Evolutionary conservation across 2,329 filamentous ascomycete species (phyloP), one percentile per base, ranked within the genome.

Genomic region (Corynespora cassiicola): DNA sequence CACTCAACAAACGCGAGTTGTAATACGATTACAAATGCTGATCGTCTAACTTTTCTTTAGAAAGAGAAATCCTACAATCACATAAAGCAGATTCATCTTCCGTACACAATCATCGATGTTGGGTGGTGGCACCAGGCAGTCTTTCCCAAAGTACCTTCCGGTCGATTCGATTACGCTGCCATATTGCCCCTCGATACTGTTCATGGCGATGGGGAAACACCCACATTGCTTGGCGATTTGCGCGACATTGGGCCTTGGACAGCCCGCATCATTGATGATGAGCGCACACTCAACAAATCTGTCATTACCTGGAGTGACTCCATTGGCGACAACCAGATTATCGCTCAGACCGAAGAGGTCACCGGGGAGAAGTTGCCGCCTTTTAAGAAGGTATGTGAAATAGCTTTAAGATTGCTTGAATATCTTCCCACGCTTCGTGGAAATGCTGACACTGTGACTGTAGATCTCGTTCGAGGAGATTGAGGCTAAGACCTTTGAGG

Each of bases 61-160:
- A n/a, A n/a, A n/a, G n/a, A n/a, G n/a, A n/a, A n/a, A n/a, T n/a
- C n/a, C n/a, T n/a, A n/a, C n/a, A n/a, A n/a, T n/a, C n/a, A n/a
- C n/a, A n/a, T n/a, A n/a, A n/a, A n/a, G 31, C 14, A 34, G 1
- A 12, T 31, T 9, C 60, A 67, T 20, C 67, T 83, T 1, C 76
- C 77, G 0, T 83, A 76, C 61, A 82, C 80, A 5, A 65, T 79
- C 51, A 74, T 82, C 32, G 79, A 83, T 45, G 72, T 81, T 9
- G 80, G 79, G n/a, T 80, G 69, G 66, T 83, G 80, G 80, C 77
- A 79, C 52, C 77, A 81, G 50, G 48, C 76, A 19, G 63, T 66
- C 5, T 66, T 74, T 37, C 73, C 73, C 9, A 53, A 52, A n/a
- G 54, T 79, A 1, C 68, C 71, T n/a, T 73, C 69, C 11, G 74